These are phyloP conservation scores for Malus sieversii DNA, from an alignment of 306 rosid species.

Conservation along the genomic window DNA sequence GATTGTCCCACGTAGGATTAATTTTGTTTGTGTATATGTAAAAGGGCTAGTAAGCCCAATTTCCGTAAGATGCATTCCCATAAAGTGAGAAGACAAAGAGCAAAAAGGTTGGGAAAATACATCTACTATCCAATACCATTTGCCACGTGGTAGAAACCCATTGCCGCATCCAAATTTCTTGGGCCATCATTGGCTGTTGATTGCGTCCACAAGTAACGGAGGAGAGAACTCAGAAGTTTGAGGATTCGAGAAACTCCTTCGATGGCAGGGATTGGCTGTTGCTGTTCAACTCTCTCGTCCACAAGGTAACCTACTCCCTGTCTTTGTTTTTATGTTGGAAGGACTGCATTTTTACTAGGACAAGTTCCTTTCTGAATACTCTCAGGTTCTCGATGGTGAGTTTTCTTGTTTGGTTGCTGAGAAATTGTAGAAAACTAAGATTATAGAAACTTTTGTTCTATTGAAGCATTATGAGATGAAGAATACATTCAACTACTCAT, in stretches of 20 bases:
- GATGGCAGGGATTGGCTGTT: slow-evolving; percentile 59
- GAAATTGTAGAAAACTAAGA: not conserved
- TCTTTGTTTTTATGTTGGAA: not conserved
- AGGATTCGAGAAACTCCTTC: not conserved
- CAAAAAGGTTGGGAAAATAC: not conserved
- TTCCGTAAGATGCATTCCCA: not conserved
- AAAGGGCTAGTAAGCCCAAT: too few relatives aligned
- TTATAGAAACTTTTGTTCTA: not conserved
- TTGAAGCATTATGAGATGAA: not conserved
- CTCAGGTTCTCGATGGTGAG: not conserved
- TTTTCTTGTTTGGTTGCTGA: not conserved
- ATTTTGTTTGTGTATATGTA: too few relatives aligned
- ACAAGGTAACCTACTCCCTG: slow-evolving; percentile 32
- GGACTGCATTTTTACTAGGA: not conserved
- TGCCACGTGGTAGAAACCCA: slow-evolving; percentile 50
- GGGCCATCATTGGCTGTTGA: slow-evolving; percentile 34
- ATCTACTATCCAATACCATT: not conserved
- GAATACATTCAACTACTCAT: not conserved
- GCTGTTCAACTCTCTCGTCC: slow-evolving; percentile 41
- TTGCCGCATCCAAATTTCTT: slow-evolving; percentile 53
- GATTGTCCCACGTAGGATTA: too few relatives aligned
- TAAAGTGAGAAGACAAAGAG: not conserved
- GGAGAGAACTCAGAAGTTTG: not conserved
- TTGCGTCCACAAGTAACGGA: not conserved
- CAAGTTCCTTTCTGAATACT: not conserved